Base-by-base conservation (phyloP, 306 rosid species). In the Prinsepia uniflora region DNA sequence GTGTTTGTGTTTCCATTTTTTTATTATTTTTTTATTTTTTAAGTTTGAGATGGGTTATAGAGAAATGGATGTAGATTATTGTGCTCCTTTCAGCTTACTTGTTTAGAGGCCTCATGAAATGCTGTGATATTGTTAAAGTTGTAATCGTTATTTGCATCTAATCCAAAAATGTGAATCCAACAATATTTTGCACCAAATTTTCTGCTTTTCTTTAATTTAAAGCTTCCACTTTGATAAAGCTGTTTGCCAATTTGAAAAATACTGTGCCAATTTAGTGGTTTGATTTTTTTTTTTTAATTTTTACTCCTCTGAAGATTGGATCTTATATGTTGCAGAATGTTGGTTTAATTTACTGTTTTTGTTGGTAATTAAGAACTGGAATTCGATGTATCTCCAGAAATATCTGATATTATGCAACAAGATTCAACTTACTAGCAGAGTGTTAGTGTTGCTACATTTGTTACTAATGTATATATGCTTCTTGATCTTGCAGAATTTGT, bases 401-500 rank as follows among this genome's bases (percentile, higher is more conserved):
- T 45, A 7, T 13, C 60, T 44, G 48, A 70, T 59, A 59, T 9
- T 14, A 60, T 45, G 30, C 12, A 19, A 46, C 15, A 72, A n/a
- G 13, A 59, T 6, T 44, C 49, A 18, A 48, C 41, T 45, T 59
- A 7, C 30, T n/a, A 1, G 59, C 59, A 54, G 30, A 36, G 55
- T 7, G n/a, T 39, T 7, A 7, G 40, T 39, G 30, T 48, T 45
- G 19, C 40, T 60, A 48, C 10, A 10, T 52, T 17, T 17, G 19
- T 36, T 18, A 45, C 14, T 50, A n/a, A 44, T 36, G 53, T 0
- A 43, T 0, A 34, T 53, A 11, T 64, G 50, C 61, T 43, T 65
- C 9, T 50, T 12, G 41, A 59, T 75, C 44, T 75, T 80, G 70
- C 75, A 66, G 74, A 71, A 5, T 47, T 58, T 50, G 42, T 20